Conservation (phyloP, 1,284 basidiomycete genomes). For the Rhodotorula mucilaginosa region DNA sequence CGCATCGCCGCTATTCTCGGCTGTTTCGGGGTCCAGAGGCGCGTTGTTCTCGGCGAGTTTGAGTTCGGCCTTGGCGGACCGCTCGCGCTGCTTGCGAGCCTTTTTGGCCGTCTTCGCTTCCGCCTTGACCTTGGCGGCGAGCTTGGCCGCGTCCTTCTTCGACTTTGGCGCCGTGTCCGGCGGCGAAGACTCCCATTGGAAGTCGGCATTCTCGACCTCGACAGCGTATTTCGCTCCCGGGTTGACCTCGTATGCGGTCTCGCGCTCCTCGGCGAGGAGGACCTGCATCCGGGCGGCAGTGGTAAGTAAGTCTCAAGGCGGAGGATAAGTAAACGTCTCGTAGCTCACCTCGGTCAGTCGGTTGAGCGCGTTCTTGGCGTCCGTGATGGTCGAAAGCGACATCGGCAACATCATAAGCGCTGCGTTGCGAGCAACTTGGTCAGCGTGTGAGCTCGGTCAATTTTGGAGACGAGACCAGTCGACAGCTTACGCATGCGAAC, state of each 20-base stretch:
- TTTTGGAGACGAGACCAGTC: no score
- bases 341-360: constrained; percentile 54
- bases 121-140: constrained; percentile 23
- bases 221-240: constrained; percentile 60
- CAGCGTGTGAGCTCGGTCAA: constrained; percentile 37
- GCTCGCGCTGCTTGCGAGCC: constrained; percentile 31
- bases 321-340: background rate
- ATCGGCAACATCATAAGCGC: constrained; percentile 57
- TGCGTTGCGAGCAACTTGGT: background rate
- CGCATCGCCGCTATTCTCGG: constrained; percentile 14
- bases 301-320: no score
- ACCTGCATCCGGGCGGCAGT: constrained; percentile 47
- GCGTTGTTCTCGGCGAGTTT: constrained; percentile 18
- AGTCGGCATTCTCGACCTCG: constrained; percentile 64
- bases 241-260: constrained; percentile 60
- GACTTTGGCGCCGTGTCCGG: constrained; percentile 54
- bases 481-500: constrained; percentile 11
- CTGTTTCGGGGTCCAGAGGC: constrained; percentile 15
- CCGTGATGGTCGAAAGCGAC: constrained; percentile 70
- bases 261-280: constrained; percentile 72
- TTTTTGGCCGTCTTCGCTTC: constrained; percentile 39
- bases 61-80: constrained; percentile 26
- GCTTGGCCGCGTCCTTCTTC: constrained; percentile 44
- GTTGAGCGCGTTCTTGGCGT: constrained; percentile 70
- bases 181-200: constrained; percentile 76